Base-by-base conservation (phyloP, 441 rosid genomes). In the Aleurites moluccanus region DNA sequence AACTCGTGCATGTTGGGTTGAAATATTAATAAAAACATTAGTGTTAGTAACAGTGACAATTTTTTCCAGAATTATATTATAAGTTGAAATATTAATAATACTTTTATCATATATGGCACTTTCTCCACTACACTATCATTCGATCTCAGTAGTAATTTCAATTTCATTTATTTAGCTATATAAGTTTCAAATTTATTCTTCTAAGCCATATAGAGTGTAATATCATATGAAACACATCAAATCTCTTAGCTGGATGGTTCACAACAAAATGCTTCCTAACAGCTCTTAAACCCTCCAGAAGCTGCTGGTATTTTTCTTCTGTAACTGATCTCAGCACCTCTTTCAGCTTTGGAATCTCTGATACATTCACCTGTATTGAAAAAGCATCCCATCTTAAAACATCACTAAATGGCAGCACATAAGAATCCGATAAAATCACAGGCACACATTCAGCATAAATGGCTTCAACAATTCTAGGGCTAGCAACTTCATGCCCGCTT, bases 201-300 rank as follows among this genome's bases (percentile, higher is more conserved):
- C 99, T 81, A 72, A 95, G 88, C 98, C 99, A 95, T 45, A 95
- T 82, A 20, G 99, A 95, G 77, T 95, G 99, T 74, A 95, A 76
- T 10, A 83, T 88, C 95, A 91, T 86, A 57, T 95, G 98, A 80
- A 90, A 93, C 66, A 84, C 88, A 70, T 95, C 98, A 40, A 85
- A 88, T 70, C 91, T 89, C 80, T 89, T 79, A 6, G 97, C 86
- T 0, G 97, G 91, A 67, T 88, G 88, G 67, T 95, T 91, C 75
- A 93, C 75, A 87, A 79, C 82, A 77, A 95, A 95, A 81, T 95
- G 99, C 72, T 76, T 79, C 76, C 90, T 86, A 68, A 90, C 95
- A 47, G 47, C 80, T 50, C 79, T 82, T 61, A 91, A 18, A 23
- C 86, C 87, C 23, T 84, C 85, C 83, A 82, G 86, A n/a, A 95